Evolutionary conservation across 371 early-diverging fungal genomes (phyloP), one percentile per base, ranked within the genome.

Genomic region (Apophysomyces elegans): DNA sequence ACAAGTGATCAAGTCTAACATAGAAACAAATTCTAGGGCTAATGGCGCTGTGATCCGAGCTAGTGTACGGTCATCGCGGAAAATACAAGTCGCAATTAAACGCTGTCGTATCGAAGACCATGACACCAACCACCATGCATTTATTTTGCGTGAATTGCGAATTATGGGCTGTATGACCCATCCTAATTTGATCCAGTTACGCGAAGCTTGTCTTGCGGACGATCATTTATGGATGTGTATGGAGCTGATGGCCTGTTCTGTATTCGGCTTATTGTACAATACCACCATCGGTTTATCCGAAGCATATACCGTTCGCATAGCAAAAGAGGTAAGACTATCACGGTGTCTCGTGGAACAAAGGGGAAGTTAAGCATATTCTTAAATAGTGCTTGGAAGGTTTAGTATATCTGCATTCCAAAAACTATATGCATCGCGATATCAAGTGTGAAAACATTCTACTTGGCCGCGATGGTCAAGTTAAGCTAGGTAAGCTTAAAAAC

Each of bases 381-480:
- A 38, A 6, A 6, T 64, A 77, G 78, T 77, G 74, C 56, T 62
- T 83, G 21, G 72, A 83, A 70, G 84, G 80, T 7, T 59, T 83
- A 18, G 72, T 77, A 8, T 80, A 80, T 69, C 71, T 83, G 12
- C 84, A 83, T 63, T 71, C 76, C 45, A 78, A 74, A 36, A 78
- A 78, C 32, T 80, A 80, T 65, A 83, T 83, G 78, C 84, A 83
- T 66, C 79, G 84, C 54, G 84, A 83, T 61, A 74, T 83, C 58
- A 83, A 83, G 70, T 83, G 80, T 59, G 84, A 83, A 69, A 83
- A 83, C 56, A 76, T 83, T 54, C 62, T 83, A 35, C 66, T 83
- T 41, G 63, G 75, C 63, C 69, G 71, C 37, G 62, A 72, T 45
- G 83, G 83, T 35, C 77, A 83, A 67, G 84, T 83, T n/a, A 80